Percentiles rank a stretch among this genome's conserved stretches.
These are phyloP conservation scores for Cetradonia linearis DNA, from an alignment of 495 filamentous ascomycete species.

Conservation along the genomic window DNA sequence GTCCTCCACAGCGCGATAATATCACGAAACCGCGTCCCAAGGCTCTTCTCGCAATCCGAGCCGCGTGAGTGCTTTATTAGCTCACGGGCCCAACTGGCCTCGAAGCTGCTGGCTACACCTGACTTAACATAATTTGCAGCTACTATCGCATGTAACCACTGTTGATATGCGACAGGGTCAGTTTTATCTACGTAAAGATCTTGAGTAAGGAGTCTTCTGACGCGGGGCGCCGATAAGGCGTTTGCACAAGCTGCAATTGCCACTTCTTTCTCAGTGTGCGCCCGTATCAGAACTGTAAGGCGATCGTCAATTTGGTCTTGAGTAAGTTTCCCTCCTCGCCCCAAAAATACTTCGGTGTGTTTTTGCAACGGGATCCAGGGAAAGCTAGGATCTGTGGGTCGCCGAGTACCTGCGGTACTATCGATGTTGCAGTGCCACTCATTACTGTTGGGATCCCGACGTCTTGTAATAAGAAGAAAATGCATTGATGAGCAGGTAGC, in stretches of 20 bases:
- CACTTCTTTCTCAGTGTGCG: slow-evolving; percentile 3
- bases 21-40: neutral
- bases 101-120: slow-evolving; percentile 6
- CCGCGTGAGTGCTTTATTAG: neutral
- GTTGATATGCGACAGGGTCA: too few species aligned
- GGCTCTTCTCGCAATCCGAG: neutral
- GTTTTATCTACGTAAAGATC: neutral
- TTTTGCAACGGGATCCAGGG: neutral
- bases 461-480: neutral
- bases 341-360: neutral
- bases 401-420: neutral
- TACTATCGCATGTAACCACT: slow-evolving; percentile 11
- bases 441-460: neutral
- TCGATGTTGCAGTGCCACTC: neutral
- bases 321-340: neutral
- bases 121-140: slow-evolving; percentile 7
- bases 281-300: neutral
- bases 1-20: neutral
- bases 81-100: slow-evolving; percentile 3
- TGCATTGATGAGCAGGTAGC: neutral
- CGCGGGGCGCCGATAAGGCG: neutral
- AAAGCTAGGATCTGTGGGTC: neutral
- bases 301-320: slow-evolving; percentile 2
- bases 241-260: slow-evolving; percentile 15
- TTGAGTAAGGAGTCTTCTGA: neutral